Percentiles rank a stretch among this genome's conserved stretches.
phyloP scores from a whole-genome alignment of 495 filamentous ascomycete genomes.

The Podospora didyma region DNA sequence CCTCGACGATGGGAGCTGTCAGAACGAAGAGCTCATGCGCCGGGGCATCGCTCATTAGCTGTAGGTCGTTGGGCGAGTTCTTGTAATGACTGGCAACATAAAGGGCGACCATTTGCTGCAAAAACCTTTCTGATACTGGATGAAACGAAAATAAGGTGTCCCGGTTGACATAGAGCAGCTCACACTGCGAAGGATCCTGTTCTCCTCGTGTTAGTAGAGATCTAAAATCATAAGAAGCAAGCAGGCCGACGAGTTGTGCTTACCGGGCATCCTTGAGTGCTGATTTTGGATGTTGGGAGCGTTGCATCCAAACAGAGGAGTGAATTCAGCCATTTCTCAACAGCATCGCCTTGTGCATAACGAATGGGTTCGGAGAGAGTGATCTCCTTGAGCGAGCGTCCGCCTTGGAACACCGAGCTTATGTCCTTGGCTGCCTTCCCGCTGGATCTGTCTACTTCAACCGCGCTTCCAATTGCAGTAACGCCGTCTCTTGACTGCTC shows the following conservation, averaged over 20 bases:
- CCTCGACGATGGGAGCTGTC: conserved; percentile 78
- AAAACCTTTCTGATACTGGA: conserved; percentile 90
- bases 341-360: conserved; percentile 84
- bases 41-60: conserved; percentile 96
- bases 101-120: conserved; percentile 96
- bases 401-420: conserved; percentile 53
- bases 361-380: conserved; percentile 91
- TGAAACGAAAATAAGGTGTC: conserved; percentile 99
- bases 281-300: conserved; percentile 68
- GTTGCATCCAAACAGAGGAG: conserved; percentile 92
- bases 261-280: conserved; percentile 70
- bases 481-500: conserved; percentile 74
- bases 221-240: neutral
- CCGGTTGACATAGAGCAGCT: conserved; percentile 89
- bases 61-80: conserved; percentile 95
- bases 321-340: conserved; percentile 95
- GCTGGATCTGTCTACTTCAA: conserved; percentile 69
- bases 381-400: conserved; percentile 85
- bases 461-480: conserved; percentile 45
- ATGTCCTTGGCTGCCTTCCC: conserved; percentile 62
- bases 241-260: neutral
- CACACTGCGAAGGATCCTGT: conserved; percentile 75
- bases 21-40: conserved; percentile 96
- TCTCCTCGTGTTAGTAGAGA: conserved; percentile 2
- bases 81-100: conserved; percentile 99